These are phyloP conservation scores for Chaetomium fimeti DNA, from an alignment of 495 filamentous ascomycete species.

Conservation along the genomic window DNA sequence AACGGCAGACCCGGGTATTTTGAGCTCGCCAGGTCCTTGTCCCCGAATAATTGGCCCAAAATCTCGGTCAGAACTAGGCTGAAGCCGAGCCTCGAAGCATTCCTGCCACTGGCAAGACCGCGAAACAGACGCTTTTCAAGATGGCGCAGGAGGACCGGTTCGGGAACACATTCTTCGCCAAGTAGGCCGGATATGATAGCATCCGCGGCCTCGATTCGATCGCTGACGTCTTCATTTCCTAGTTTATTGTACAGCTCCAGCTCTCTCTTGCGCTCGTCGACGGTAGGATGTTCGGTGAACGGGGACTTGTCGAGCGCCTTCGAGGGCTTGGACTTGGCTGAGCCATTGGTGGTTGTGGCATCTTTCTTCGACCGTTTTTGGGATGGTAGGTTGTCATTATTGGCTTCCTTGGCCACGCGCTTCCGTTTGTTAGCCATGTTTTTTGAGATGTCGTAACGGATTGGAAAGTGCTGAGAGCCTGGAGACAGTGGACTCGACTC, in stretches of 20 bases:
- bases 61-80: constrained; percentile 86
- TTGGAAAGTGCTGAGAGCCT: not conserved
- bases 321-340: constrained; percentile 30
- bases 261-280: constrained; percentile 48
- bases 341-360: constrained; percentile 26
- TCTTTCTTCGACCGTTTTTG: constrained; percentile 47
- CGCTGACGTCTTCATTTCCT: constrained; percentile 49
- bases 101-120: constrained; percentile 84
- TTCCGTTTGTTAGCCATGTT: constrained; percentile 47
- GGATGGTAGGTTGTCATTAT: constrained; percentile 36
- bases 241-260: constrained; percentile 52
- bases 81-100: constrained; percentile 88
- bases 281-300: constrained; percentile 45
- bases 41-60: constrained; percentile 59
- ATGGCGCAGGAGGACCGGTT: constrained; percentile 51
- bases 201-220: constrained; percentile 52
- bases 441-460: constrained; percentile 10
- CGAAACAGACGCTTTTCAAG: constrained; percentile 69
- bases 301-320: constrained; percentile 42
- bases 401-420: constrained; percentile 40
- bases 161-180: constrained; percentile 40
- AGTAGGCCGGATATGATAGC: constrained; percentile 50
- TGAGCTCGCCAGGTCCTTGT: constrained; percentile 39
- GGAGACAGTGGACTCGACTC: constrained; percentile 8
- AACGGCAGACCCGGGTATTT: constrained; percentile 53